A percentile compares a stretch with the other conserved stretches of the same genome.
These are phyloP conservation scores for Colletotrichum sp. DNA, from an alignment of 2,329 filamentous ascomycete genomes.

Conservation along the genomic window DNA sequence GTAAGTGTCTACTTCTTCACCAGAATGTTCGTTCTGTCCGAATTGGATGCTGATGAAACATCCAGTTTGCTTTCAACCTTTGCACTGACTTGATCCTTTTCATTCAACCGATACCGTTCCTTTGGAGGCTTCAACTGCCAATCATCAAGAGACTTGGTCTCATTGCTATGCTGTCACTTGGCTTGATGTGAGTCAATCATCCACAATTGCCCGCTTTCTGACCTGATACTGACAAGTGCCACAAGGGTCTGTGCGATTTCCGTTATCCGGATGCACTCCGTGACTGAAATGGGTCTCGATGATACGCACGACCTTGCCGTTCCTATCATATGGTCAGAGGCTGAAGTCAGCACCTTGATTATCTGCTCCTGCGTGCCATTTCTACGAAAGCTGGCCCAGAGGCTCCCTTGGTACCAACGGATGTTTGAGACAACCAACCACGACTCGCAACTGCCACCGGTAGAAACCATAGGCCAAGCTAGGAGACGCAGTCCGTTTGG, in stretches of 20 bases:
- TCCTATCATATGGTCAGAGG: conserved; percentile 33
- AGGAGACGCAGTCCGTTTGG: background rate
- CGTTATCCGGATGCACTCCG: conserved; percentile 28
- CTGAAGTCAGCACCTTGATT: conserved; percentile 31
- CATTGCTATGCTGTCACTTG: conserved; percentile 28
- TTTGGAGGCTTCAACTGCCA: conserved; percentile 37
- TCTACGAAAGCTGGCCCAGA: conserved; percentile 29
- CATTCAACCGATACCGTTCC: conserved; percentile 39
- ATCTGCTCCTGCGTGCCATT: conserved; percentile 35
- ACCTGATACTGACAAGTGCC: background rate
- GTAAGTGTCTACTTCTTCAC: conserved; percentile 24
- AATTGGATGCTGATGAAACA: background rate
- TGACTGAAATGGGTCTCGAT: conserved; percentile 26
- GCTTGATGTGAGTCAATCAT: conserved; percentile 22
- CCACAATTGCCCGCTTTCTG: background rate
- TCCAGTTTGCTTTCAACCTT: conserved; percentile 35
- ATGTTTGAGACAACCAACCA: conserved; percentile 27
- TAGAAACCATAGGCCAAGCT: background rate
- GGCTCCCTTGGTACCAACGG: conserved; percentile 29
- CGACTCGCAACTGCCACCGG: background rate
- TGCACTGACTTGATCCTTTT: conserved; percentile 39
- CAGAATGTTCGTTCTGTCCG: background rate
- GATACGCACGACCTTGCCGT: conserved; percentile 26
- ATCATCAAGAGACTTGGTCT: conserved; percentile 27
- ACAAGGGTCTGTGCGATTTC: conserved; percentile 27